These are phyloP conservation scores for Arctium minus DNA, from an alignment of 129 eudicot genomes.

Conservation along the genomic window DNA sequence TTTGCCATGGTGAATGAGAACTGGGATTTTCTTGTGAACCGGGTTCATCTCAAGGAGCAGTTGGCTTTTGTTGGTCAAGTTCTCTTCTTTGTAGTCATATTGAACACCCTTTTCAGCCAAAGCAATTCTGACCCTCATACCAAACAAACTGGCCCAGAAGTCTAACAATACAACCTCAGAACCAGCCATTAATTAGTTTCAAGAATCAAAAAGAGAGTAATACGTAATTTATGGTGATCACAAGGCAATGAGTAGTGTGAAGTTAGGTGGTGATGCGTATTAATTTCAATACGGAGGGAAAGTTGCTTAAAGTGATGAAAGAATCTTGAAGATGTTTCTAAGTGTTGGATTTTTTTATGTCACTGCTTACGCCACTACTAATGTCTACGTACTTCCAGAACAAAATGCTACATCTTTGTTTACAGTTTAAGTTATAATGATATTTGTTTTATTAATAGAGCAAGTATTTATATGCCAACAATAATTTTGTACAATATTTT, in stretches of 20 bases:
- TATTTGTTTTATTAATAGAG: no score
- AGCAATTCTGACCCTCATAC: slow-evolving; percentile 21
- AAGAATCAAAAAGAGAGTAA: not conserved
- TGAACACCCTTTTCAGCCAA: slow-evolving; percentile 22
- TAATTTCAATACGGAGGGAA: not conserved
- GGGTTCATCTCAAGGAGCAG: slow-evolving; percentile 25
- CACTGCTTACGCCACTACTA: not conserved
- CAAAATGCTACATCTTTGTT: no score
- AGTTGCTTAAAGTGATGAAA: not conserved
- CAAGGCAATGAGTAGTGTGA: not conserved
- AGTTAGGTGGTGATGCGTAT: not conserved
- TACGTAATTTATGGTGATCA: not conserved
- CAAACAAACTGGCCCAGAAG: slow-evolving; percentile 11
- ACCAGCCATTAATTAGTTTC: not conserved
- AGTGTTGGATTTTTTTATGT: not conserved
- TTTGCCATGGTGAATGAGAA: slow-evolving; percentile 25
- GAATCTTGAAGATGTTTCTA: no score
- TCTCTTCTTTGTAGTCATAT: slow-evolving; percentile 9
- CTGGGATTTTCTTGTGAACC: slow-evolving; percentile 28
- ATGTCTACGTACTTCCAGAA: no score
- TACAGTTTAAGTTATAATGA: no score
- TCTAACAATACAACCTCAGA: slow-evolving; percentile 9
- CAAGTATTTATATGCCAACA: no score
- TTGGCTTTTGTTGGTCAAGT: slow-evolving; percentile 13
- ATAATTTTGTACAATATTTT: no score